Evolutionary conservation across 768 basidiomycete species (phyloP).

Genomic region (Rhodotorula toruloides): DNA sequence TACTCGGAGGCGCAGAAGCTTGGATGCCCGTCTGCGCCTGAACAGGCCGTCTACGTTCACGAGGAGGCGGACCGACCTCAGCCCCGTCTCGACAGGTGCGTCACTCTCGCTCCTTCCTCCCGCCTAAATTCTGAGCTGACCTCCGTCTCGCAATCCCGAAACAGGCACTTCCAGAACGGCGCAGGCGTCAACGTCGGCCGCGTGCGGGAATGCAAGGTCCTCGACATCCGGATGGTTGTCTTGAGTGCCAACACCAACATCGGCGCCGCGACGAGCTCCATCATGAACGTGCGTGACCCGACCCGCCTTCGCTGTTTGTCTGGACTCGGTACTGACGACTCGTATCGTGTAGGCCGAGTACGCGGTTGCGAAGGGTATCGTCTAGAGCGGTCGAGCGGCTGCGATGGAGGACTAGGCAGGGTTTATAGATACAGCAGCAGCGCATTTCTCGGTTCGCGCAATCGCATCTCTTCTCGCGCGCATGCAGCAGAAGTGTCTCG

Average conservation of each 20-base stretch:
- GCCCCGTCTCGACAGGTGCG: constrained; percentile 82
- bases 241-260: constrained; percentile 88
- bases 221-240: constrained; percentile 94
- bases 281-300: constrained; percentile 79
- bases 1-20: constrained; percentile 69
- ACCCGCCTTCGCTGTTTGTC: too few relatives aligned
- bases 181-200: constrained; percentile 87
- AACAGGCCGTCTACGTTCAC: constrained; percentile 80
- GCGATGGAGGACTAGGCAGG: too few relatives aligned
- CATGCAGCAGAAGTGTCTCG: too few relatives aligned
- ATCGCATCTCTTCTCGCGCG: too few relatives aligned
- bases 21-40: constrained; percentile 77
- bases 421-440: too few relatives aligned
- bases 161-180: constrained; percentile 63
- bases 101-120: neutral
- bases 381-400: constrained; percentile 2
- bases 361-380: constrained; percentile 38
- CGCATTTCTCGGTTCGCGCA: too few relatives aligned
- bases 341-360: constrained; percentile 38
- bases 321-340: too few relatives aligned
- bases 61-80: constrained; percentile 90
- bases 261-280: constrained; percentile 91
- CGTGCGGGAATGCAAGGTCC: constrained; percentile 79
- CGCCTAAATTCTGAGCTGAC: too few relatives aligned
- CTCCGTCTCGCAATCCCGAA: neutral